These are phyloP conservation scores for Xerophyta viscosa DNA, from an alignment of 106 monocot species.

Conservation along the genomic window DNA sequence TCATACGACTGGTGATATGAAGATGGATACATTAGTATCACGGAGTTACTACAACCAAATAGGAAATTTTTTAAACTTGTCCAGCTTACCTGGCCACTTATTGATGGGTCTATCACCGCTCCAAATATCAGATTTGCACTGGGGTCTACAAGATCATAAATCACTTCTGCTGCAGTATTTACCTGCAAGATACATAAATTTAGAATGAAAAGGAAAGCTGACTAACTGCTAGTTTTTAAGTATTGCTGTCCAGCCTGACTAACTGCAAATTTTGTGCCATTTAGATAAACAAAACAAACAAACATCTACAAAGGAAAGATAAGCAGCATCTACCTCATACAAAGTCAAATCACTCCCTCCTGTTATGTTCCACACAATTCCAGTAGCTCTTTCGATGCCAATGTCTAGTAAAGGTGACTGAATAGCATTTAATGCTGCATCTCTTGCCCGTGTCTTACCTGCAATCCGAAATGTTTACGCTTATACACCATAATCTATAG, in stretches of 20 bases:
- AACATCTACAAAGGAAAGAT: not conserved
- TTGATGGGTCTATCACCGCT: constrained; percentile 60
- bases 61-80: too few relatives aligned
- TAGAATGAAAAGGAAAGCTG: not conserved
- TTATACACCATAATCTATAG: too few relatives aligned
- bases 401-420: constrained; percentile 37
- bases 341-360: constrained; percentile 35
- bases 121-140: constrained; percentile 84
- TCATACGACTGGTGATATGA: too few relatives aligned
- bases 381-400: constrained; percentile 38
- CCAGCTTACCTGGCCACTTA: constrained; percentile 59
- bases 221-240: too few relatives aligned
- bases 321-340: constrained; percentile 9
- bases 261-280: too few relatives aligned
- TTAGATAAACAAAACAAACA: too few relatives aligned
- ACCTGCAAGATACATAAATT: constrained; percentile 14
- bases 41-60: too few relatives aligned
- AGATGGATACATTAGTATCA: too few relatives aligned
- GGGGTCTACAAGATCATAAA: constrained; percentile 79
- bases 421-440: constrained; percentile 44
- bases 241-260: too few relatives aligned
- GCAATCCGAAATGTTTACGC: too few relatives aligned
- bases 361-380: constrained; percentile 42
- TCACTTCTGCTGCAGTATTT: constrained; percentile 70
- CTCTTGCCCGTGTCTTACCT: constrained; percentile 63